Conservation (phyloP, 2,329 filamentous ascomycete genomes). For the Epichloe coenophiala region DNA sequence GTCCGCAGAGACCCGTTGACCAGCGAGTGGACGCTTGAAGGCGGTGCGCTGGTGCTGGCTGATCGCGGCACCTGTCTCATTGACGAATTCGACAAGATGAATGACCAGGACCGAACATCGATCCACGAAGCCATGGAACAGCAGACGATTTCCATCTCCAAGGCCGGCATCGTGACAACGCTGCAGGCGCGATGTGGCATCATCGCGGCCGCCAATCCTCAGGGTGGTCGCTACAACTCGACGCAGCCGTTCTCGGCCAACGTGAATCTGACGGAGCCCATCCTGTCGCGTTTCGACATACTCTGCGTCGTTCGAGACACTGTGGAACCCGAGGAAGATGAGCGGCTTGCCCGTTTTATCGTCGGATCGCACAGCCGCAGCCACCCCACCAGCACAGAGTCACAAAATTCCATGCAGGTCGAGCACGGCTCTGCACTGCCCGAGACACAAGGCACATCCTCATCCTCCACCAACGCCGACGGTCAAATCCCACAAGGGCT, state of each 20-base stretch:
- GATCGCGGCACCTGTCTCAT: conserved; percentile 93
- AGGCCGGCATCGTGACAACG: conserved; percentile 95
- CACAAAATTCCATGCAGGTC: conserved; percentile 44
- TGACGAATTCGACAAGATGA: conserved; percentile 99
- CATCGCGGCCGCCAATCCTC: conserved; percentile 91
- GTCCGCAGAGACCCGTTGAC: conserved; percentile 92
- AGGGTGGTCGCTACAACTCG: conserved; percentile 90
- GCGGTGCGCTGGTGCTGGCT: conserved; percentile 85
- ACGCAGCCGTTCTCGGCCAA: conserved; percentile 94
- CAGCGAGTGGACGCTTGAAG: conserved; percentile 94
- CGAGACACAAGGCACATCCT: conserved; percentile 19
- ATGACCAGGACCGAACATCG: conserved; percentile 92
- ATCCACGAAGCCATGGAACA: conserved; percentile 99
- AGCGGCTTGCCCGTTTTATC: conserved; percentile 86
- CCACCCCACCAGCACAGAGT: conserved; percentile 51
- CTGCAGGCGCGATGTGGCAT: conserved; percentile 92
- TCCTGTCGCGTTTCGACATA: conserved; percentile 95
- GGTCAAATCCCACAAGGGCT: conserved; percentile 83
- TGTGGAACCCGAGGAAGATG: conserved; percentile 83
- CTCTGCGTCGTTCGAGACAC: conserved; percentile 92
- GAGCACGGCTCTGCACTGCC: conserved; percentile 39
- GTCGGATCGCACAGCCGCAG: conserved; percentile 88
- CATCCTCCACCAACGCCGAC: conserved; percentile 22
- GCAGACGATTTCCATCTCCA: conserved; percentile 97
- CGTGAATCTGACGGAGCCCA: conserved; percentile 92